Percentiles rank a stretch among this genome's conserved stretches.
phyloP scores from a whole-genome alignment of 2,329 filamentous ascomycete genomes.

The Colletotrichum kahawae region DNA sequence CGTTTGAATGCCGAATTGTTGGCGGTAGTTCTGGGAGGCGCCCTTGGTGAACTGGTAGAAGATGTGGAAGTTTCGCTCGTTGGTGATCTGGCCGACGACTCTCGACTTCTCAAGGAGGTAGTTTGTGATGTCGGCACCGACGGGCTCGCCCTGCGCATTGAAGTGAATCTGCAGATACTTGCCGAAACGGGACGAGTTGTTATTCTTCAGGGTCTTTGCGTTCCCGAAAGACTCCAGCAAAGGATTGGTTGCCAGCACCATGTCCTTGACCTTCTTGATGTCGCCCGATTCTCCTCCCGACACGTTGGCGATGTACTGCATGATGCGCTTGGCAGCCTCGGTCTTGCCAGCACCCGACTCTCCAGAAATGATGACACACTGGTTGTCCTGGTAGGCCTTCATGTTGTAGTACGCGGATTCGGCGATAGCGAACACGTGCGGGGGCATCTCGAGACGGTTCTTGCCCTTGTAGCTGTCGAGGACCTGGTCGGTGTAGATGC shows the following conservation, averaged over 20 bases:
- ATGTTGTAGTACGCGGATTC: slow-evolving; percentile 99
- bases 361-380: slow-evolving; percentile 98
- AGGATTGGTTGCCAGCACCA: slow-evolving; percentile 98
- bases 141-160: slow-evolving; percentile 87
- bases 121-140: slow-evolving; percentile 97
- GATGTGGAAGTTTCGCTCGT: slow-evolving; percentile 98
- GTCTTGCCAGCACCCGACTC: slow-evolving; percentile 99
- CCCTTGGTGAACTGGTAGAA: slow-evolving; percentile 99
- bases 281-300: slow-evolving; percentile 84
- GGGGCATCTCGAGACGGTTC: slow-evolving; percentile 93
- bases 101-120: slow-evolving; percentile 95
- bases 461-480: slow-evolving; percentile 95
- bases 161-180: slow-evolving; percentile 99
- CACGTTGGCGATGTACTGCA: slow-evolving; percentile 99
- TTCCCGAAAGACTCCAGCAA: slow-evolving; percentile 97
- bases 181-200: slow-evolving; percentile 97
- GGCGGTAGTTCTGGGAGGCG: slow-evolving; percentile 83
- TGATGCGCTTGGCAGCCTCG: slow-evolving; percentile 96
- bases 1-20: slow-evolving; percentile 88
- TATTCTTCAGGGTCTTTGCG: slow-evolving; percentile 96
- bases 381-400: slow-evolving; percentile 99
- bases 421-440: slow-evolving; percentile 96
- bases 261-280: slow-evolving; percentile 97
- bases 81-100: slow-evolving; percentile 92
- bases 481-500: slow-evolving; percentile 95